Evolutionary conservation across 805 yeast species (phyloP), one percentile per base, ranked within the genome.

Genomic region (Yarrowia sp.): DNA sequence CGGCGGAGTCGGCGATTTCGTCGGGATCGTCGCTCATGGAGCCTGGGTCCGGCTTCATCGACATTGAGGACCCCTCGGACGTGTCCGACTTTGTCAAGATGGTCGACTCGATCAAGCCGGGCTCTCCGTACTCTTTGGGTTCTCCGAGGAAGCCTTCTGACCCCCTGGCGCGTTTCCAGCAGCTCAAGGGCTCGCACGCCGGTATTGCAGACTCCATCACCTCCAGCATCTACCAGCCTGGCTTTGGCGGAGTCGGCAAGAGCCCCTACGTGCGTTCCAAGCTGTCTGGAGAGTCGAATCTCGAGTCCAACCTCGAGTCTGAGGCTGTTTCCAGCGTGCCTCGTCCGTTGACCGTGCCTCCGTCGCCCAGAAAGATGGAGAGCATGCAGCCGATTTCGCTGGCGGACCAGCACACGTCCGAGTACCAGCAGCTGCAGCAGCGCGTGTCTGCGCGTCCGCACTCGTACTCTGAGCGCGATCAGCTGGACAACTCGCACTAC

Each of bases 31-130:
- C 71, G 3, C 63, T 66, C 29, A 49, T 68, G 58, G 74, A 68
- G 47, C 76, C 75, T 8, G 74, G 74, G 8, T 70, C 76, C 58
- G 84, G 84, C 2, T 65, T 80, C 10, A 79, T 78, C 66, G 70
- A 77, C 42, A 85, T 81, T 62, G 61, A 55, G n/a, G 46, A 38
- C 27, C 61, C 61, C 35, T 63, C 69, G 16, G 76, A 71, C 22
- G 77, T 88, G 18, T 79, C 86, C 63, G 88, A 86, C 56, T 88
- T 88, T 75, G 87, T 88, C 47, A 78, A 81, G 65, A 76, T 87
- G 79, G 81, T 88, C 44, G 94, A 88, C 65, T 81, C 83, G 47
- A 84, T 83, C 67, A 76, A 79, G 8, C 88, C 83, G 42, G 72
- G 84, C 22, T 76, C 81, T 39, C 77, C 61, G 67, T 41, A 29